phyloP scores from a whole-genome alignment of 2,329 filamentous ascomycete genomes.

The Colletotrichum orbiculare region DNA sequence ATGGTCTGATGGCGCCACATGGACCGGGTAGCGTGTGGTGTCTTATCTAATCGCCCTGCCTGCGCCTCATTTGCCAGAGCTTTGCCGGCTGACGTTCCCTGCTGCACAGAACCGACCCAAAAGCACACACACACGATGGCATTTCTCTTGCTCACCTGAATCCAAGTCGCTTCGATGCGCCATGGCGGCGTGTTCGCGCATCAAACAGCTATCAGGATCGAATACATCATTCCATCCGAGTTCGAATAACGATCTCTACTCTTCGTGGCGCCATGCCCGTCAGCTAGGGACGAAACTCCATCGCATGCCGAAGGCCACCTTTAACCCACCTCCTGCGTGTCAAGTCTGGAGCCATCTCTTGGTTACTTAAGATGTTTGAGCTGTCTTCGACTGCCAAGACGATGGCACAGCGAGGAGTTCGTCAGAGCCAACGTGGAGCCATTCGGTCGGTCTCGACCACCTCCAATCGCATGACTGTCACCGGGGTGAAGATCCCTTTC shows the following conservation, averaged over 20 bases:
- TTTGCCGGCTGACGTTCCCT: neutral
- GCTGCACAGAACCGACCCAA: neutral
- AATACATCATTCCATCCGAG: no score
- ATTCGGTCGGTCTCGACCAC: slow-evolving; percentile 26
- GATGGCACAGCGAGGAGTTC: no score
- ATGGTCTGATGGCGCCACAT: slow-evolving; percentile 6
- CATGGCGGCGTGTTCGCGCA: slow-evolving; percentile 18
- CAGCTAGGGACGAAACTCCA: no score
- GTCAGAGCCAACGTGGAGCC: slow-evolving; percentile 12
- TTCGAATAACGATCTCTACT: no score
- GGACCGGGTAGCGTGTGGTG: neutral
- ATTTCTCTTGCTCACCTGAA: slow-evolving; percentile 15
- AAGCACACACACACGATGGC: no score
- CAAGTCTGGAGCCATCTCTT: neutral
- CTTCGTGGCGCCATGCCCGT: no score
- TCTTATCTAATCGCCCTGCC: slow-evolving; percentile 21
- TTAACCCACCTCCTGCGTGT: no score
- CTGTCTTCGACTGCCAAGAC: no score
- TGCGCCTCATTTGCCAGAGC: neutral
- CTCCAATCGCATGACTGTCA: slow-evolving; percentile 23
- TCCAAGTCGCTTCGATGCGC: slow-evolving; percentile 14
- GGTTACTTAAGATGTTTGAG: no score
- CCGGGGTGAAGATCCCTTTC: slow-evolving; percentile 12
- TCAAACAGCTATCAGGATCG: neutral
- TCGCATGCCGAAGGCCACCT: no score